A percentile compares a stretch with the other conserved stretches of the same genome.
phyloP scores from a whole-genome alignment of 2,329 filamentous ascomycete species.

The Ustilaginoidea virens region DNA sequence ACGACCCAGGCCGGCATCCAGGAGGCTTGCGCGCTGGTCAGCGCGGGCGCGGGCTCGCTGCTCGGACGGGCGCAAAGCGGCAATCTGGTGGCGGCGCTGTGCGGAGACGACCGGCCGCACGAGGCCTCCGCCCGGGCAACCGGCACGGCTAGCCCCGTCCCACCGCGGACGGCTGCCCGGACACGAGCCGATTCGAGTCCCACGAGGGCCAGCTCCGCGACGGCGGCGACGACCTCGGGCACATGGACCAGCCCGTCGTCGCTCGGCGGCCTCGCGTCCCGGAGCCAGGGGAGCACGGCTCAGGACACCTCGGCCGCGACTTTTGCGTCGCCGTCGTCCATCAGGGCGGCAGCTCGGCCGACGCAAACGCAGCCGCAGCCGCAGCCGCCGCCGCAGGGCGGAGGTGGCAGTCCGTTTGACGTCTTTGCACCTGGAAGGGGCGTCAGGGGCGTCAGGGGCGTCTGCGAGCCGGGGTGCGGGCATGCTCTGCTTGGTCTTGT shows the following conservation, averaged over 20 bases:
- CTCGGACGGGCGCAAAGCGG: slow-evolving; percentile 21
- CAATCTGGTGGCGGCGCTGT: slow-evolving; percentile 21
- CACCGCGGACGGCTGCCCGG: slow-evolving; percentile 2
- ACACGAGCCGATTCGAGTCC: not conserved
- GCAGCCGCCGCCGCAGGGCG: slow-evolving; percentile 7
- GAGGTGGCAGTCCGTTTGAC: slow-evolving; percentile 11
- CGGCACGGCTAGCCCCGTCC: not conserved
- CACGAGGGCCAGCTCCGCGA: not conserved
- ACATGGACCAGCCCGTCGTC: slow-evolving; percentile 1
- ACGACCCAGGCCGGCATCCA: slow-evolving; percentile 15
- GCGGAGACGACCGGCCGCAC: slow-evolving; percentile 10
- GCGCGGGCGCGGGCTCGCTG: slow-evolving; percentile 15
- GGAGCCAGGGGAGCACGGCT: too few species aligned
- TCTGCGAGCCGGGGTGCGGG: not conserved
- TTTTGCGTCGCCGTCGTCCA: slow-evolving; percentile 2
- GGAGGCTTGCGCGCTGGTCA: slow-evolving; percentile 11
- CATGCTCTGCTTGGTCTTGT: not conserved
- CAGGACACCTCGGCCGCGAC: too few species aligned
- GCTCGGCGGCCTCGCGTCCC: too few species aligned
- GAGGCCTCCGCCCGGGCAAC: slow-evolving; percentile 1
- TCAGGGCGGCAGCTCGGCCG: slow-evolving; percentile 2
- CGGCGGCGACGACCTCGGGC: not conserved
- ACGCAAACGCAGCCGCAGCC: slow-evolving; percentile 5
- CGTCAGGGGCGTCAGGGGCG: too few species aligned
- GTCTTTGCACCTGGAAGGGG: not conserved